phyloP scores from a whole-genome alignment of 805 yeast genomes.

The Brettanomyces anomalus region DNA sequence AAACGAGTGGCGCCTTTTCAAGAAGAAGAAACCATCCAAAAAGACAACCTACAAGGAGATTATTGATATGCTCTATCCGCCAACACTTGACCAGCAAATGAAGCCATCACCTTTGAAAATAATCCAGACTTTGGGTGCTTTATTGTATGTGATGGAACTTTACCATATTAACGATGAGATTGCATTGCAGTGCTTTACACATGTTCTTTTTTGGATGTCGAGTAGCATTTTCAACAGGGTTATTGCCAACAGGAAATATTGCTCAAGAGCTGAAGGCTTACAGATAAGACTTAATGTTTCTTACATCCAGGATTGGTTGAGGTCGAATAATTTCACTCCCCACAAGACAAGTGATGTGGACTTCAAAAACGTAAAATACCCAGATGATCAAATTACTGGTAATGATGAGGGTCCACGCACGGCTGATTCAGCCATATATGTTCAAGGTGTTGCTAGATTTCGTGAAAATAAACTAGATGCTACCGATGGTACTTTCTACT shows the following conservation, averaged over 20 bases:
- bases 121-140: constrained; percentile 81
- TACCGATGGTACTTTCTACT: constrained; percentile 46
- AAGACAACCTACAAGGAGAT: constrained; percentile 62
- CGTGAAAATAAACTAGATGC: constrained; percentile 29
- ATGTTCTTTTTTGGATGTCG: constrained; percentile 72
- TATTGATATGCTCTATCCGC: constrained; percentile 72
- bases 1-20: constrained; percentile 51
- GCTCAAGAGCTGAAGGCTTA: constrained; percentile 77
- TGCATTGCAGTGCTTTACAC: constrained; percentile 69
- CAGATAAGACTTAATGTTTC: constrained; percentile 85
- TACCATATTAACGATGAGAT: constrained; percentile 73
- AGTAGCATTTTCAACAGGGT: constrained; percentile 65
- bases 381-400: constrained; percentile 21
- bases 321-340: constrained; percentile 52
- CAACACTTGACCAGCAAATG: constrained; percentile 68
- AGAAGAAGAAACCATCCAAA: constrained; percentile 27
- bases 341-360: constrained; percentile 19
- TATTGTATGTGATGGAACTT: constrained; percentile 74
- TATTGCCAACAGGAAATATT: constrained; percentile 55
- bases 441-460: constrained; percentile 21
- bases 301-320: constrained; percentile 87
- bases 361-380: constrained; percentile 21
- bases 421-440: neutral
- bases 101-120: constrained; percentile 84
- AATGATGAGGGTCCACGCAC: neutral